A percentile compares a stretch with the other conserved stretches of the same genome.
Conservation (phyloP, 306 rosid species). For the Quercus dentata region DNA sequence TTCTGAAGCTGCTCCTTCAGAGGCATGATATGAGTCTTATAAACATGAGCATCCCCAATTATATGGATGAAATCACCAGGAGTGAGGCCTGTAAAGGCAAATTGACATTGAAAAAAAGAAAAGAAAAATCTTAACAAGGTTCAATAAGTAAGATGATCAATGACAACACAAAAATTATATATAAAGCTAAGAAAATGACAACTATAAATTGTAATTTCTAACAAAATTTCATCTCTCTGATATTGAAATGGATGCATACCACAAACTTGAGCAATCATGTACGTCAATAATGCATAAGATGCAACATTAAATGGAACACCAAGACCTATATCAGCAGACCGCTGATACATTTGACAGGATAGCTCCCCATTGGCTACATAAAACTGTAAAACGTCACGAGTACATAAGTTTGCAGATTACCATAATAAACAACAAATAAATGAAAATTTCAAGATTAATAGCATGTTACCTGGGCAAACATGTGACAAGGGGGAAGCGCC, state of each 20-base stretch:
- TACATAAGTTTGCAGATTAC: background rate
- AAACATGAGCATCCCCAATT: slow-evolving; percentile 24
- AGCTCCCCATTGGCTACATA: slow-evolving; percentile 28
- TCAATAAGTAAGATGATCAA: background rate
- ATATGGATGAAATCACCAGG: slow-evolving; percentile 16
- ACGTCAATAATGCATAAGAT: slow-evolving; percentile 19
- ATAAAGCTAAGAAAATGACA: background rate
- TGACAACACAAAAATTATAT: background rate
- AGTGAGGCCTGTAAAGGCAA: slow-evolving; percentile 7
- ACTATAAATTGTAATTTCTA: background rate
- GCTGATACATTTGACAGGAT: slow-evolving; percentile 24
- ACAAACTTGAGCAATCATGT: slow-evolving; percentile 21
- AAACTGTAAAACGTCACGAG: background rate
- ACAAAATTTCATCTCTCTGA: background rate
- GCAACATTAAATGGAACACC: slow-evolving; percentile 15
- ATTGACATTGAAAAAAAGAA: background rate
- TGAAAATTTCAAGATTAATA: background rate
- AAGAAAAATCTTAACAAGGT: background rate
- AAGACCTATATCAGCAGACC: slow-evolving; percentile 16
- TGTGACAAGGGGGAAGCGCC: slow-evolving; percentile 10
- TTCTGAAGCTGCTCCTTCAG: slow-evolving; percentile 26
- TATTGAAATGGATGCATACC: slow-evolving; percentile 10
- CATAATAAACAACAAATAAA: background rate
- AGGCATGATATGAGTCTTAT: slow-evolving; percentile 1
- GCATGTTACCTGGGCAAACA: slow-evolving; percentile 11